Evolutionary conservation across 2,329 filamentous ascomycete genomes (phyloP), one percentile per base, ranked within the genome.

Genomic region (Pochonia chlamydosporia): DNA sequence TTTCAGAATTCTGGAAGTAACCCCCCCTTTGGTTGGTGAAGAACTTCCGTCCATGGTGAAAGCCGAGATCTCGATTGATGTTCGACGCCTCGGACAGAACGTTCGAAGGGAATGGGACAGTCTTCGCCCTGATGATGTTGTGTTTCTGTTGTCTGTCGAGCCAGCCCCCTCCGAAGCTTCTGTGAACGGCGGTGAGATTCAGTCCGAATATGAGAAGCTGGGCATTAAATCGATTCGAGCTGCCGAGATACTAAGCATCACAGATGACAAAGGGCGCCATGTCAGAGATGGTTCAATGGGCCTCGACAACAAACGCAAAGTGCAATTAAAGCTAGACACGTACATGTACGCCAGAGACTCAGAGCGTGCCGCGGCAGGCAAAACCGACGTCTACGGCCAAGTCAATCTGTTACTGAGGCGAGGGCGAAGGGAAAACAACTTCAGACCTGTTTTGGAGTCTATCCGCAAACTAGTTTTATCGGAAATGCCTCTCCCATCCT

Each of bases 341-440:
- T 75, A 72, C 47, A 83, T 85, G 44, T 97, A 92, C 67, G 82
- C 87, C 56, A 73, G 77, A 44, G 93, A 99, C 65, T 82, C 82
- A 54, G 82, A 87, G 51, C 75, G 73, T 44, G 71, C 77, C 31
- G 72, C 78, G 9, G 73, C 76, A 49, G 86, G 84, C n/a, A 86
- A 87, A 57, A 73, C 79, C 1, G 86, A 95, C 58, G 74, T 95
- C 4, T 96, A 96, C 64, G 84, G 88, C 40, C 76, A 76, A 28
- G 83, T 99, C 59, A 99, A 99, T 60, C 69, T 97, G 35, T 72
- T 99, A 46, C 77, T 96, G 44, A 84, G 93, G 49, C 80, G 93
- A 56, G 85, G 82, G 62, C 85, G 88, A 24, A 78, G 91, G 50
- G 93, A 99, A 66, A 99, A 99, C 69, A 99, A 99, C 66, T 99